Evolutionary conservation across 176 grass and related monocot genomes (phyloP).

Genomic region (Carex parvula): DNA sequence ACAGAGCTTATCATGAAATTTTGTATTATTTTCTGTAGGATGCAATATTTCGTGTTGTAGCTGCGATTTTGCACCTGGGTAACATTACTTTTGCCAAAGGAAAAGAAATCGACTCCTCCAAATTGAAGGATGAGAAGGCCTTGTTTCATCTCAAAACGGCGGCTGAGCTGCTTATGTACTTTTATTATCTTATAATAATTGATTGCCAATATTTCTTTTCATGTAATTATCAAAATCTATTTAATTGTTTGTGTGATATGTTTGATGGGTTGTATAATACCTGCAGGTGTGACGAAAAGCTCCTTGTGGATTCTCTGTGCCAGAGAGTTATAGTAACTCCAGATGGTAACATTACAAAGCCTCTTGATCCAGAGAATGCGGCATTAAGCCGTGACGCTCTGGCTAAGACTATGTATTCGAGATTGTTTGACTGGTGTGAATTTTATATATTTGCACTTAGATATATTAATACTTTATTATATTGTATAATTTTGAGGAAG

Average conservation of each 20-base stretch:
- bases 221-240: not conserved
- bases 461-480: not conserved
- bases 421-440: constrained; percentile 84
- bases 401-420: constrained; percentile 89
- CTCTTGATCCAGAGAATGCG: constrained; percentile 85
- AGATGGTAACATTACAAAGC: constrained; percentile 93
- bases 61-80: constrained; percentile 84
- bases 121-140: constrained; percentile 72
- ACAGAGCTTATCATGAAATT: constrained; percentile 11
- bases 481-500: not conserved
- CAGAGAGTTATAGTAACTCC: constrained; percentile 90
- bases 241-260: not conserved
- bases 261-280: constrained; percentile 25
- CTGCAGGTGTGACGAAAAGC: constrained; percentile 68
- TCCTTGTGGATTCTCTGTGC: constrained; percentile 77
- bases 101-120: constrained; percentile 71
- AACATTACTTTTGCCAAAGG: constrained; percentile 91
- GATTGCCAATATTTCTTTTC: not conserved
- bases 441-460: not conserved
- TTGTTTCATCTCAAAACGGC: constrained; percentile 69
- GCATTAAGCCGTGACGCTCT: constrained; percentile 74
- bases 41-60: constrained; percentile 88
- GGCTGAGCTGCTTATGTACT: constrained; percentile 72
- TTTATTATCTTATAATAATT: not conserved
- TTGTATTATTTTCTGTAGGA: constrained; percentile 52